phyloP scores from a whole-genome alignment of 495 filamentous ascomycete species.

The Pseudomonodictys pantanalensis region DNA sequence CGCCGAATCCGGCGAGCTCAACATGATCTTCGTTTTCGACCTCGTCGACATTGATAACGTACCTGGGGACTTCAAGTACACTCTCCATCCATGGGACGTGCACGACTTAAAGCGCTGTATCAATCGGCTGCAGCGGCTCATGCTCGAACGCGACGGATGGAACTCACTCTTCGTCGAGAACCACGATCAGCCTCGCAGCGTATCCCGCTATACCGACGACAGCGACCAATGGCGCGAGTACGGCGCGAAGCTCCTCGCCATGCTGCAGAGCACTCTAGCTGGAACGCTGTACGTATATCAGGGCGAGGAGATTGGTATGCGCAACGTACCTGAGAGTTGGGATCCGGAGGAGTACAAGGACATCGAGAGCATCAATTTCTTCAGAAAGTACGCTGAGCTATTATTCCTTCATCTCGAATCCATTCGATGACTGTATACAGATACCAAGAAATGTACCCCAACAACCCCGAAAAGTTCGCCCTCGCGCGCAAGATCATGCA shows the following conservation, averaged over 20 bases:
- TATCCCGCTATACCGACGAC: constrained; percentile 50
- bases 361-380: constrained; percentile 52
- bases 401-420: neutral
- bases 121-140: constrained; percentile 45
- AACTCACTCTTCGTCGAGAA: constrained; percentile 51
- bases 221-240: constrained; percentile 45
- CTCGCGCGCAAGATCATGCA: constrained; percentile 34
- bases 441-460: constrained; percentile 29
- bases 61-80: constrained; percentile 43
- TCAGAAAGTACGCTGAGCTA: constrained; percentile 42
- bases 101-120: constrained; percentile 44
- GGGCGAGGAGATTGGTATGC: constrained; percentile 57
- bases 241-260: constrained; percentile 52
- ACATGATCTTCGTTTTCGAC: constrained; percentile 57
- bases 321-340: constrained; percentile 50
- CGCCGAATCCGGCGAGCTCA: constrained; percentile 46
- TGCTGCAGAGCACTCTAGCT: constrained; percentile 51
- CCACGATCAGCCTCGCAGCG: constrained; percentile 50
- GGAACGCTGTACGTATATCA: constrained; percentile 58
- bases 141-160: constrained; percentile 53
- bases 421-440: neutral
- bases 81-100: constrained; percentile 44
- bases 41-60: constrained; percentile 50
- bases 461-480: constrained; percentile 28
- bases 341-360: constrained; percentile 52